Evolutionary conservation across 2,329 filamentous ascomycete species (phyloP).

Genomic region (Fusarium sp.): DNA sequence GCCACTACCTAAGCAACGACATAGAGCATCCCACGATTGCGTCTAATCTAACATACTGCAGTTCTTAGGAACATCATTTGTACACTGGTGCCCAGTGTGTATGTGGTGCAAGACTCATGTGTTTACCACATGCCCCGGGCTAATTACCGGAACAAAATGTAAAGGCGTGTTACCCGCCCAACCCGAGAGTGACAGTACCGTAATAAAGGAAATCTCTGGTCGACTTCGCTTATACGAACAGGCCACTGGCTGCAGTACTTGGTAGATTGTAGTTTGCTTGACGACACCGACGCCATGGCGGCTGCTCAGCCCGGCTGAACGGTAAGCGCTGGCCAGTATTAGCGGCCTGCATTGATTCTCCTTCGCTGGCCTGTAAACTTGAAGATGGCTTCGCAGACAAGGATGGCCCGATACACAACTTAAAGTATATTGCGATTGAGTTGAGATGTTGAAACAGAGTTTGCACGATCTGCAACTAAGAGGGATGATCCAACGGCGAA

Average conservation of each 20-base stretch:
- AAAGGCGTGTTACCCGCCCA: constrained; percentile 2
- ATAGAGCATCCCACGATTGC: neutral
- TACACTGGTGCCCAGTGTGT: neutral
- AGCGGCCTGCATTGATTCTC: neutral
- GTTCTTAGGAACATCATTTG: neutral
- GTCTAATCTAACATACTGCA: neutral
- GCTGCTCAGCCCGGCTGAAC: constrained; percentile 36
- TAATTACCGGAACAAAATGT: constrained; percentile 12
- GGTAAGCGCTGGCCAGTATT: constrained; percentile 2
- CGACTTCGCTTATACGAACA: neutral
- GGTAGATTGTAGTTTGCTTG: constrained; percentile 7
- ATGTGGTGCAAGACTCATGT: neutral
- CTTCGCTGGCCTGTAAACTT: neutral
- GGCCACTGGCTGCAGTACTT: neutral
- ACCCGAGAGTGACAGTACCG: neutral
- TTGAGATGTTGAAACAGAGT: neutral
- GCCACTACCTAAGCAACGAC: neutral
- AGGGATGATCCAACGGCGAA: neutral
- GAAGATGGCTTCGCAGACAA: neutral
- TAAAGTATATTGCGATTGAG: neutral
- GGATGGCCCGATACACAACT: neutral
- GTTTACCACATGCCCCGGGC: neutral
- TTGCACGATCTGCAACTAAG: constrained; percentile 10
- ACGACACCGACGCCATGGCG: constrained; percentile 28
- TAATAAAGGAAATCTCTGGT: constrained; percentile 11